A percentile compares a stretch with the other conserved stretches of the same genome.
Evolutionary conservation across 1,139 yeast species (phyloP).

Genomic region (Pichia sp.): DNA sequence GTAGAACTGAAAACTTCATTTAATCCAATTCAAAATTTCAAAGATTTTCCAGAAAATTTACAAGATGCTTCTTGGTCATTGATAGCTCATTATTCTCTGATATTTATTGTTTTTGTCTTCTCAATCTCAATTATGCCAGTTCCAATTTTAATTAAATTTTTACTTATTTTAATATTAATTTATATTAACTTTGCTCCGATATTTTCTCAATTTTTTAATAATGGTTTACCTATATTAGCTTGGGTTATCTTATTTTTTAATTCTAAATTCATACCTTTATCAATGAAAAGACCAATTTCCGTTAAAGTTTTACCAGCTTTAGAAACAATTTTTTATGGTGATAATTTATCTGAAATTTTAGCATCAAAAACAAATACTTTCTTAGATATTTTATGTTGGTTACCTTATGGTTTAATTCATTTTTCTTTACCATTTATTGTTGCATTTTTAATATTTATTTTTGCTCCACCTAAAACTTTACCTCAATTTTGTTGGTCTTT

Average conservation of each 20-base stretch:
- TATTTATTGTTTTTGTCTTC: slow-evolving; percentile 33
- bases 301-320: slow-evolving; percentile 90
- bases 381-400: slow-evolving; percentile 85
- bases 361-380: slow-evolving; percentile 65
- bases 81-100: slow-evolving; percentile 35
- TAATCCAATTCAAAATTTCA: slow-evolving; percentile 12
- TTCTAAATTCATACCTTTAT: slow-evolving; percentile 69
- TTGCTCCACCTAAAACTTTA: slow-evolving; percentile 88
- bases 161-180: slow-evolving; percentile 35
- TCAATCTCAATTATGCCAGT: slow-evolving; percentile 40
- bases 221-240: slow-evolving; percentile 78
- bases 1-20: slow-evolving; percentile 12
- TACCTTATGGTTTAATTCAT: slow-evolving; percentile 91
- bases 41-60: slow-evolving; percentile 6
- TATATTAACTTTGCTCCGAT: slow-evolving; percentile 58
- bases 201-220: slow-evolving; percentile 78
- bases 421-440: slow-evolving; percentile 86
- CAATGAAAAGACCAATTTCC: slow-evolving; percentile 81
- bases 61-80: slow-evolving; percentile 3
- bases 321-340: slow-evolving; percentile 93
- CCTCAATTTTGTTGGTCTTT: slow-evolving; percentile 90
- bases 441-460: slow-evolving; percentile 70
- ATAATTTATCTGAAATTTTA: slow-evolving; percentile 78
- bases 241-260: slow-evolving; percentile 86
- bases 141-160: slow-evolving; percentile 39